Base-by-base conservation (phyloP, 306 rosid species). In the Lathyrus tuberosus region DNA sequence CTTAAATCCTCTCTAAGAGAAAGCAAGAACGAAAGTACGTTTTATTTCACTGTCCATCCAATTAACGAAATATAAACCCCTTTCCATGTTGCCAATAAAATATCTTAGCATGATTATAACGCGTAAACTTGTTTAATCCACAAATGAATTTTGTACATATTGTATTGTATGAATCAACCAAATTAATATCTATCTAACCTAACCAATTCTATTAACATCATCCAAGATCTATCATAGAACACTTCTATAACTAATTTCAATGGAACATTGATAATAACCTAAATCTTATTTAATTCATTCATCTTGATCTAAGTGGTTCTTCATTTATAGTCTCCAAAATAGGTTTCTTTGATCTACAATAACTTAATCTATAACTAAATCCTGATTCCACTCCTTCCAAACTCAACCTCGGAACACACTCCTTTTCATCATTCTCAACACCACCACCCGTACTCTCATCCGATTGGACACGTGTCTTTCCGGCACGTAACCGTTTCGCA, bases 301-400 rank as follows among this genome's bases (percentile, higher is more conserved):
- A 17, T 31, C 65, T 75, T 3, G 65, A 75, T 30, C 64, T 64
- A 70, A 86, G 53, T 0, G 88, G 85, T 75, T 90, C 97, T 60
- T 94, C 98, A 7, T 67, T 85, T 9, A 94, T 94, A 11, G 98
- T 90, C 72, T 88, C 98, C 87, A 90, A 74, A 76, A 78, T 58
- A 12, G 97, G 98, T 69, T 87, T 94, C 85, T 82, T 88, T 17
- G 98, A 94, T 37, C 96, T 79, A 58, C 95, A 84, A 54, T 78
- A 83, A 61, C 82, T 78, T 46, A 90, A 81, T 59, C 95, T 85
- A 15, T 67, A 60, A 71, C 80, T 84, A 53, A 81, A 91, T 54
- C 85, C 93, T 0, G 87, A 71, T 0, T 88, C 96, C 10, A 84
- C 54, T 24, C 84, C 96, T 10, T 89, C 92, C 74, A 86, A 78